Evolutionary conservation across 2,329 filamentous ascomycete genomes (phyloP).

Genomic region (Microsporum canis): DNA sequence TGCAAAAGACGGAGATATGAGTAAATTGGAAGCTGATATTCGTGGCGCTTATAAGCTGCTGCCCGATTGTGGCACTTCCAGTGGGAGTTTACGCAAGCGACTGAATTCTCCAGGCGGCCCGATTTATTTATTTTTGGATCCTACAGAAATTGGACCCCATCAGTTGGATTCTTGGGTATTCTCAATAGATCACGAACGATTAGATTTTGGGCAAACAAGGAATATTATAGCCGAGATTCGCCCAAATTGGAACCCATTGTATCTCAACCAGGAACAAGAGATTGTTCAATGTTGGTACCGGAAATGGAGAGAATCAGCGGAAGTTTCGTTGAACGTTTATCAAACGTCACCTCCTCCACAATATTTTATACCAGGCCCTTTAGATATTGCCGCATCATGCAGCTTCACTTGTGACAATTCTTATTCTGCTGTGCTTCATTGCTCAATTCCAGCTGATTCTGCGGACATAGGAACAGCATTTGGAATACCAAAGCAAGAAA

Average conservation of each 20-base stretch:
- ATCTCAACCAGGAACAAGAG: conserved; percentile 13
- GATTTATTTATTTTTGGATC: conserved; percentile 50
- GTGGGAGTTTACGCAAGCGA: conserved; percentile 43
- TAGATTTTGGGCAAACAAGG: conserved; percentile 39
- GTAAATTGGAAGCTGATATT: conserved; percentile 30
- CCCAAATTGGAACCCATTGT: conserved; percentile 34
- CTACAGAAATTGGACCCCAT: conserved; percentile 37
- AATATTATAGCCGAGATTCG: conserved; percentile 38
- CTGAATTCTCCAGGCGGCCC: conserved; percentile 14
- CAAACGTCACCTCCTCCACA: conserved; percentile 13
- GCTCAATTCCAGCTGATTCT: conserved; percentile 16
- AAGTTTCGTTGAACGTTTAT: conserved; percentile 17
- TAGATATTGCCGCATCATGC: conserved; percentile 12
- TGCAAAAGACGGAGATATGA: conserved; percentile 20
- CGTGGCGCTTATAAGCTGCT: conserved; percentile 42
- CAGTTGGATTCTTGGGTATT: conserved; percentile 47
- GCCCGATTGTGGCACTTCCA: conserved; percentile 48
- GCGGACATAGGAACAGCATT: conserved; percentile 14
- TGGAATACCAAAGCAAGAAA: conserved; percentile 20
- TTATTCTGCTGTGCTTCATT: conserved; percentile 24
- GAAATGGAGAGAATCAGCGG: conserved; percentile 19
- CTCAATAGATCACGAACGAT: conserved; percentile 37
- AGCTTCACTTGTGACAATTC: conserved; percentile 22
- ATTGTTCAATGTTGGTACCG: conserved; percentile 23
- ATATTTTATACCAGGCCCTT: conserved; percentile 17